Evolutionary conservation across 1,139 yeast species (phyloP).

Genomic region (Suhomyces taliae): DNA sequence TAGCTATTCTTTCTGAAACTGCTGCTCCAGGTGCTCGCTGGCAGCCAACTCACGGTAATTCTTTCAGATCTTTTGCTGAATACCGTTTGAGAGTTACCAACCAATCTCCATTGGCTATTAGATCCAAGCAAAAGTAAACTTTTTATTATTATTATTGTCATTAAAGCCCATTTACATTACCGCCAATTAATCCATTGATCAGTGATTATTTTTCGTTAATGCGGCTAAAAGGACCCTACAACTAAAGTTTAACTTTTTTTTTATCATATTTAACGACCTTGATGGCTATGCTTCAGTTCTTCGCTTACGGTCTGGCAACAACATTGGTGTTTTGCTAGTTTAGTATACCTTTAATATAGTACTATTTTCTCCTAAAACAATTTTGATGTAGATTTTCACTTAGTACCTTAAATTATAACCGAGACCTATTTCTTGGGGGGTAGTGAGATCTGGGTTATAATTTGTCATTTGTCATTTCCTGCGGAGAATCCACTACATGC

Average conservation of each 20-base stretch:
- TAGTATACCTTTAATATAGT: neutral
- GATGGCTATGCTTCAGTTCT: neutral
- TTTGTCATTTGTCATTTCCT: neutral
- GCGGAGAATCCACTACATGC: too few relatives aligned
- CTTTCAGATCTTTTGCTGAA: slow-evolving; percentile 56
- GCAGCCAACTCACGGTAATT: slow-evolving; percentile 39
- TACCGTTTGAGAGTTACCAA: slow-evolving; percentile 52
- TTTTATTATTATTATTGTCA: neutral
- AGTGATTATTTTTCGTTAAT: too few relatives aligned
- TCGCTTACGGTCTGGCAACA: too few relatives aligned
- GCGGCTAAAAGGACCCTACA: too few relatives aligned
- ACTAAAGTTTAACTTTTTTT: too few relatives aligned
- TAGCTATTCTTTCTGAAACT: slow-evolving; percentile 9
- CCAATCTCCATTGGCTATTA: slow-evolving; percentile 49
- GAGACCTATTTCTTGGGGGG: too few relatives aligned
- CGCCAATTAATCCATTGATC: neutral
- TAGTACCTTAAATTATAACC: too few relatives aligned
- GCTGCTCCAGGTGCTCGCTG: slow-evolving; percentile 26
- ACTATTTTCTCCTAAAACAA: neutral
- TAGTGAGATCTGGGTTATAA: too few relatives aligned
- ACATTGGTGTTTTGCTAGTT: too few relatives aligned
- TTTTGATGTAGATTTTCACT: neutral
- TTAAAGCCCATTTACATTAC: too few relatives aligned
- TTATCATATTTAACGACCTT: neutral
- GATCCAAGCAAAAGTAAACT: slow-evolving; percentile 13